Evolutionary conservation across 2,329 filamentous ascomycete genomes (phyloP).

Genomic region (Diaporthe vaccinii): DNA sequence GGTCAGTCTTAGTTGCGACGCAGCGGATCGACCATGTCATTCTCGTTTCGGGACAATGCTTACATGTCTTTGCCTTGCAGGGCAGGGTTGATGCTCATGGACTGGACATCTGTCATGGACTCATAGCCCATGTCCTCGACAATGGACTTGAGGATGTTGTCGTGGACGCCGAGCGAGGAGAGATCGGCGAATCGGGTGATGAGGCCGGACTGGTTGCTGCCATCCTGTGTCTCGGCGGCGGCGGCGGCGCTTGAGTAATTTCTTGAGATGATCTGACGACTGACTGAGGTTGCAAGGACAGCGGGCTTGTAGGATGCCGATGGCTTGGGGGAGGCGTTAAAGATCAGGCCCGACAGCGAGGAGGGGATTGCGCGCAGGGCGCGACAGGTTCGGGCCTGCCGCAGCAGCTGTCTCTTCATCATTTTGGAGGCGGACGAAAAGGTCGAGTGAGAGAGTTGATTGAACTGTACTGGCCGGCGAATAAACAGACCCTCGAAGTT

Average conservation of each 20-base stretch:
- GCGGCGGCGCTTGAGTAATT: slow-evolving; percentile 43
- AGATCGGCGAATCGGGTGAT: slow-evolving; percentile 62
- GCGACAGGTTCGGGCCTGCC: slow-evolving; percentile 40
- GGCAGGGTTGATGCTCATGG: slow-evolving; percentile 83
- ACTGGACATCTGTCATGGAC: slow-evolving; percentile 93
- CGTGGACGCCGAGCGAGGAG: slow-evolving; percentile 66
- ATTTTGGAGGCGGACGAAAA: slow-evolving; percentile 31
- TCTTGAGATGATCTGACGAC: slow-evolving; percentile 36
- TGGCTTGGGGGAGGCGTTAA: slow-evolving; percentile 25
- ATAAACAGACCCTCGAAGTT: neutral
- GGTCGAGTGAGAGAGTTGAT: neutral
- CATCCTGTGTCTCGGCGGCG: slow-evolving; percentile 36
- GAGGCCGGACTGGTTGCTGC: slow-evolving; percentile 44
- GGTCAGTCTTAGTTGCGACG: slow-evolving; percentile 42
- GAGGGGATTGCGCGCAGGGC: slow-evolving; percentile 38
- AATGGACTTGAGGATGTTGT: slow-evolving; percentile 76
- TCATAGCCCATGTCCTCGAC: slow-evolving; percentile 80
- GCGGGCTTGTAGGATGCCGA: slow-evolving; percentile 32
- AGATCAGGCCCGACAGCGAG: slow-evolving; percentile 30
- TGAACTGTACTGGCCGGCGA: neutral
- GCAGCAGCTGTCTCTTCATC: slow-evolving; percentile 42
- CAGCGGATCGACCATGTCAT: neutral
- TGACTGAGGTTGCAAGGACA: slow-evolving; percentile 32
- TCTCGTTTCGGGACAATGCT: slow-evolving; percentile 51
- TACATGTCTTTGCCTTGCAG: slow-evolving; percentile 87